A percentile compares a stretch with the other conserved stretches of the same genome.
phyloP scores from a whole-genome alignment of 1,284 basidiomycete genomes.

The Ceratobasidium sp. region DNA sequence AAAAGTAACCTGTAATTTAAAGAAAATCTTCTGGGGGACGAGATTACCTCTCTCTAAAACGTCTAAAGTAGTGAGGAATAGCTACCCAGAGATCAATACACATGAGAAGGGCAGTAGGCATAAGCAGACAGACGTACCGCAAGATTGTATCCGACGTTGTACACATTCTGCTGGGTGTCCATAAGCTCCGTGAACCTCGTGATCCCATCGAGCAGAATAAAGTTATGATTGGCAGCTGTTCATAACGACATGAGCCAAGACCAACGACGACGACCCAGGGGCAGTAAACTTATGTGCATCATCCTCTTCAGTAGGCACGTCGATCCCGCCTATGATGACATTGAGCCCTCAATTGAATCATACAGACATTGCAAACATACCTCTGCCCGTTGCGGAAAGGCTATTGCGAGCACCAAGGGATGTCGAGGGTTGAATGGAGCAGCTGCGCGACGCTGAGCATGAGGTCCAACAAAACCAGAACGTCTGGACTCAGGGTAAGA shows the following conservation, averaged over 20 bases:
- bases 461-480: not conserved
- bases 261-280: not conserved
- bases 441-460: not conserved
- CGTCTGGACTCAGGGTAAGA: too few relatives aligned
- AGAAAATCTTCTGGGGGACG: not conserved
- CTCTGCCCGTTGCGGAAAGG: not conserved
- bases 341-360: not conserved
- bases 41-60: not conserved
- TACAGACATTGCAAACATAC: not conserved
- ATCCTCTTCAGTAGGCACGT: not conserved
- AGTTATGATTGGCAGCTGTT: not conserved
- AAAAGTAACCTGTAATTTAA: not conserved
- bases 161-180: not conserved
- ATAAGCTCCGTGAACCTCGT: not conserved
- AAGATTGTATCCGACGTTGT: slow-evolving; percentile 4
- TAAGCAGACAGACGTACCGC: not conserved
- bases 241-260: not conserved
- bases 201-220: not conserved
- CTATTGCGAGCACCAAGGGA: not conserved
- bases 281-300: not conserved
- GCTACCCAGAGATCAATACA: not conserved
- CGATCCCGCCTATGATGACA: not conserved
- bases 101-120: not conserved
- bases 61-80: not conserved
- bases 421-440: not conserved